Base-by-base conservation (phyloP, 2,329 filamentous ascomycete genomes). In the Hymenoscyphus albidus region DNA sequence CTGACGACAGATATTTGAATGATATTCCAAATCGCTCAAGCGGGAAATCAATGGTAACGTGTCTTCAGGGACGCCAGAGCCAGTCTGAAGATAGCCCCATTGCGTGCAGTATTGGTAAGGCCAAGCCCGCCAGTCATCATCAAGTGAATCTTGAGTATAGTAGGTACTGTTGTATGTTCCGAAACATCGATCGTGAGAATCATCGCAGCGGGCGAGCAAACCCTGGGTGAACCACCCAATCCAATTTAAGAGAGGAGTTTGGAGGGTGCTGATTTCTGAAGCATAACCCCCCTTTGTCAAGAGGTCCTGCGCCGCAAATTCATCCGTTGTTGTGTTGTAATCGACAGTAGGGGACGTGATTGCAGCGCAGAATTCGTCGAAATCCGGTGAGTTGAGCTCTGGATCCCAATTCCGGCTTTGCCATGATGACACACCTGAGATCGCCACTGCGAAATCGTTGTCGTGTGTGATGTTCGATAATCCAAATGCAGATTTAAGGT, bases 31-130 rank as follows among this genome's bases (percentile, higher is more conserved):
- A 67, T 88, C 84, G 42, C 92, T 80, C 3, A 86, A 81, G 14
- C 92, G 88, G 0, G 91, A 94, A 59, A 95, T 80, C 5, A 96
- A 76, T 0, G 92, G 88, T 0, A 88, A 82, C 62, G 87, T 82
- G 64, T 84, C 78, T 0, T 78, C 71, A 0, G 91, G 91, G 0
- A 88, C 86, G 32, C 87, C 85, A 4, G 85, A 88, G 58, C 92
- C 91, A 0, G 89, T 92, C 69, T 88, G 84, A 59, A 93, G 85
- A 77, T 86, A 95, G 10, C 91, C 92, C 91, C 90, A 95, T 82
- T 86, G 84, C 14, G 74, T 77, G 65, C 72, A 58, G 18, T 65
- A 64, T 60, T 69, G 85, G 70, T 87, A 88, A 18, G 78, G 75
- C 86, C 86, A 88, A 62, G 77, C 74, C 32, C 80, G 76, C 78